These are phyloP conservation scores for Melocanna baccifera DNA, from an alignment of 176 grass and related monocot species.

Conservation along the genomic window DNA sequence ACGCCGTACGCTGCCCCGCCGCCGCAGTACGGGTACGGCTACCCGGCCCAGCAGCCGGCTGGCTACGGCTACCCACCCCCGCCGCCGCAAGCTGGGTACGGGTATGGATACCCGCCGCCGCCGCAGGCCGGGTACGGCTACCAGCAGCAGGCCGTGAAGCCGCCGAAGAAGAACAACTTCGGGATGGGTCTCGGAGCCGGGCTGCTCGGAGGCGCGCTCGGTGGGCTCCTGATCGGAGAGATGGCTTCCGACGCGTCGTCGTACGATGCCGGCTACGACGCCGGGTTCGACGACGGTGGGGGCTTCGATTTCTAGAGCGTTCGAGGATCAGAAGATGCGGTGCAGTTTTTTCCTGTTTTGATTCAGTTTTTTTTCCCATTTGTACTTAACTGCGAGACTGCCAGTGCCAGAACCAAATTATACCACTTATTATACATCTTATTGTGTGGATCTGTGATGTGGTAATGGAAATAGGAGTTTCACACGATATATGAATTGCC, in stretches of 20 bases:
- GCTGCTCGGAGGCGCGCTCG: slow-evolving; percentile 62
- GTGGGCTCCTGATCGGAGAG: slow-evolving; percentile 68
- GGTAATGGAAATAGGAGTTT: slow-evolving; percentile 40
- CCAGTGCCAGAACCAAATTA: not conserved
- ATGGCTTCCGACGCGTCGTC: slow-evolving; percentile 35
- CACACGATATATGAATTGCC: not conserved
- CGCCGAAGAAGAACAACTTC: slow-evolving; percentile 53
- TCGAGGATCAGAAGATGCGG: not conserved
- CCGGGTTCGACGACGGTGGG: slow-evolving; percentile 54
- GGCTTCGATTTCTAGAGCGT: slow-evolving; percentile 65
- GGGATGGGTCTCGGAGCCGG: slow-evolving; percentile 68
- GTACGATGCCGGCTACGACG: slow-evolving; percentile 54
- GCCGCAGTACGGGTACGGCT: slow-evolving; percentile 50
- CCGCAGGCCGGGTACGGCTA: slow-evolving; percentile 46
- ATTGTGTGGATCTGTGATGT: not conserved
- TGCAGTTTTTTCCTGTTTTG: not conserved
- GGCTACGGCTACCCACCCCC: slow-evolving; percentile 56
- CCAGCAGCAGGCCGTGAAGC: slow-evolving; percentile 48
- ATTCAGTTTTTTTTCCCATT: not conserved
- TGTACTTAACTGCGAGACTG: not conserved
- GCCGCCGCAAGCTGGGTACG: slow-evolving; percentile 43
- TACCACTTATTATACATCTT: not conserved
- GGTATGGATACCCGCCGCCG: slow-evolving; percentile 34
- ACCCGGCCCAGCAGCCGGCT: slow-evolving; percentile 37
- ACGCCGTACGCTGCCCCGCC: slow-evolving; percentile 44